Evolutionary conservation across 345 rosid genomes (phyloP).

Genomic region (Iberis pinnata): DNA sequence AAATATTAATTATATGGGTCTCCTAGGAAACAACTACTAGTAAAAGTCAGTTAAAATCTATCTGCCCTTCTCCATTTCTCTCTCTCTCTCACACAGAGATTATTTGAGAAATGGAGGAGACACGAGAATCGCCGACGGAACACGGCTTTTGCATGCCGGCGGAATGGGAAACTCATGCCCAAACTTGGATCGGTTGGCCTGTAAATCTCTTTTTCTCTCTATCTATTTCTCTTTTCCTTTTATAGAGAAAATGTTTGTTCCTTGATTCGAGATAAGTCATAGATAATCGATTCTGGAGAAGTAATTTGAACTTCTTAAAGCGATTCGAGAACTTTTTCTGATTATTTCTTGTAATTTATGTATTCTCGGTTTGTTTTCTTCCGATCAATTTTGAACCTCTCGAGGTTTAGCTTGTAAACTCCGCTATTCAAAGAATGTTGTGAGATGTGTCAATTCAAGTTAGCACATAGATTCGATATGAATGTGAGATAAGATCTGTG

Average conservation of each 20-base stretch:
- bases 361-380: too few relatives aligned
- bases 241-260: too few relatives aligned
- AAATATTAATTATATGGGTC: not conserved
- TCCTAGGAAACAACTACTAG: not conserved
- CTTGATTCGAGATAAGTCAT: too few relatives aligned
- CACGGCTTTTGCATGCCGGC: slow-evolving; percentile 87
- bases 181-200: slow-evolving; percentile 98
- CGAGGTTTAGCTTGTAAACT: not conserved
- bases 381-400: not conserved
- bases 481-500: not conserved
- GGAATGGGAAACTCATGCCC: slow-evolving; percentile 90
- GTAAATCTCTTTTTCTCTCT: slow-evolving; percentile 34
- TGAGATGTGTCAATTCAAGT: not conserved
- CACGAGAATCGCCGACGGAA: slow-evolving; percentile 45
- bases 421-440: too few relatives aligned
- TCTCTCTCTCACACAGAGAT: not conserved
- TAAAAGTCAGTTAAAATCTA: not conserved
- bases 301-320: too few relatives aligned
- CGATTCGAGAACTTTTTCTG: too few relatives aligned
- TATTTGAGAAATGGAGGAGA: slow-evolving; percentile 24
- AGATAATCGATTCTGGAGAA: too few relatives aligned
- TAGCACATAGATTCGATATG: not conserved
- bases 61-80: not conserved
- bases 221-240: not conserved
- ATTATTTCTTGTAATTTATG: too few relatives aligned